phyloP scores from a whole-genome alignment of 306 rosid genomes.

The Castanea mollissima region DNA sequence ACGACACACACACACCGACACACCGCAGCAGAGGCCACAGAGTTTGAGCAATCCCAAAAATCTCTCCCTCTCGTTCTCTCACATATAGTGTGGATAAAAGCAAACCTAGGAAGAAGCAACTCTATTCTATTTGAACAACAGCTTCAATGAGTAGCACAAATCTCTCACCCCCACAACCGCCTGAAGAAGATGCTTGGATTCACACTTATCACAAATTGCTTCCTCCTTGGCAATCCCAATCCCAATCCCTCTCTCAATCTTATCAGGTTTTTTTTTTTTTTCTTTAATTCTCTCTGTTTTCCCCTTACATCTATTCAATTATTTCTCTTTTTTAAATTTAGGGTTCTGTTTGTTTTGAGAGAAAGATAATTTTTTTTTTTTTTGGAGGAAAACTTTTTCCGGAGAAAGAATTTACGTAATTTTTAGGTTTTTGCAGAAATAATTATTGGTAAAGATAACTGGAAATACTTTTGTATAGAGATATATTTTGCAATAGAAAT shows the following conservation, averaged over 20 bases:
- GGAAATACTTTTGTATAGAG: too few relatives aligned
- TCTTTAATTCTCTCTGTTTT: neutral
- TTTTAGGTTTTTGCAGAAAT: neutral
- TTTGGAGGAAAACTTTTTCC: neutral
- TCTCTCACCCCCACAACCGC: slow-evolving; percentile 31
- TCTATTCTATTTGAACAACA: neutral
- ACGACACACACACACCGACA: too few relatives aligned
- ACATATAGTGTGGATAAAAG: too few relatives aligned
- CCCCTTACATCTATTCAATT: neutral
- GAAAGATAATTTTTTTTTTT: neutral
- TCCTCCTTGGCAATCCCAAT: slow-evolving; percentile 45
- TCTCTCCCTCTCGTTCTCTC: too few relatives aligned
- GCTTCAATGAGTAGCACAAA: slow-evolving; percentile 22
- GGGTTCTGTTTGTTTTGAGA: neutral
- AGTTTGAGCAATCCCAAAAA: too few relatives aligned
- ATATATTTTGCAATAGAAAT: too few relatives aligned
- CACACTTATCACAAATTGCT: slow-evolving; percentile 37
- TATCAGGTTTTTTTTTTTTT: slow-evolving; percentile 28
- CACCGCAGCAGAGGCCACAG: too few relatives aligned
- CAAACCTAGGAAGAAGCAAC: neutral
- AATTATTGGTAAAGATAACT: neutral
- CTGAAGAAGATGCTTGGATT: slow-evolving; percentile 45
- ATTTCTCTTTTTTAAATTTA: neutral
- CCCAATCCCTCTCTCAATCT: slow-evolving; percentile 37
- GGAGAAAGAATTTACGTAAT: neutral